A percentile compares a stretch with the other conserved stretches of the same genome.
Conservation (phyloP, 257 asterid species). For the Henckelia pumila region DNA sequence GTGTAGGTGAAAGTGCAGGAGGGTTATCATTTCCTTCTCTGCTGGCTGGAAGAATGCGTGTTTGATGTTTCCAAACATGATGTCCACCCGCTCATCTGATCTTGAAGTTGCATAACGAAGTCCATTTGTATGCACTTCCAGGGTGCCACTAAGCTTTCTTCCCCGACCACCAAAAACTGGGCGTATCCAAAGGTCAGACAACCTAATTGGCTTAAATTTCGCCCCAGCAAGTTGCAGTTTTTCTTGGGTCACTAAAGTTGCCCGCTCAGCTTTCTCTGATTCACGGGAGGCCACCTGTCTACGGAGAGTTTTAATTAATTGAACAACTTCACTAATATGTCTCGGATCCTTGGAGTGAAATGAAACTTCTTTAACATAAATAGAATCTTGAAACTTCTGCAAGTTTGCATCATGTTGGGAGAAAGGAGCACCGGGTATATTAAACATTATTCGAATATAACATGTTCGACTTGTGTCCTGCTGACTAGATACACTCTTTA, state of each 20-base stretch:
- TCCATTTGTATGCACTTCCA: slow-evolving; percentile 75
- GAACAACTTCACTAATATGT: slow-evolving; percentile 72
- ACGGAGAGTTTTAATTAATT: slow-evolving; percentile 56
- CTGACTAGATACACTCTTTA: slow-evolving; percentile 67
- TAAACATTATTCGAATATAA: slow-evolving; percentile 62
- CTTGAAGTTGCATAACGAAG: slow-evolving; percentile 67
- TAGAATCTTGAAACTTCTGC: slow-evolving; percentile 49
- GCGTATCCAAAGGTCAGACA: slow-evolving; percentile 71
- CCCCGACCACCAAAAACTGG: slow-evolving; percentile 74
- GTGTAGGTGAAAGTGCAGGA: slow-evolving; percentile 71
- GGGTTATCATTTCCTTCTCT: slow-evolving; percentile 79
- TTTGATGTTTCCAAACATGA: slow-evolving; percentile 60
- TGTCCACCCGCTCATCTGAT: slow-evolving; percentile 61
- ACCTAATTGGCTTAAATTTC: slow-evolving; percentile 60
- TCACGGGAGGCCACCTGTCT: slow-evolving; percentile 68
- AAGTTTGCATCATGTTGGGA: slow-evolving; percentile 56
- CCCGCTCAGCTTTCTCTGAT: slow-evolving; percentile 79
- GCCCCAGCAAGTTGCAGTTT: slow-evolving; percentile 59
- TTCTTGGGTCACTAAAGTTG: slow-evolving; percentile 69
- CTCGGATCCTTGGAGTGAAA: slow-evolving; percentile 72
- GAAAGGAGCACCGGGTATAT: slow-evolving; percentile 75
- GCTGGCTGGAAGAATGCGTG: slow-evolving; percentile 83
- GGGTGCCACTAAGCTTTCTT: slow-evolving; percentile 52
- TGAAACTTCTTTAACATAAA: slow-evolving; percentile 60
- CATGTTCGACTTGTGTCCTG: slow-evolving; percentile 64